Percentiles rank a stretch among this genome's conserved stretches.
phyloP scores from a whole-genome alignment of 1,284 basidiomycete species.

The Phylloporus sp. region DNA sequence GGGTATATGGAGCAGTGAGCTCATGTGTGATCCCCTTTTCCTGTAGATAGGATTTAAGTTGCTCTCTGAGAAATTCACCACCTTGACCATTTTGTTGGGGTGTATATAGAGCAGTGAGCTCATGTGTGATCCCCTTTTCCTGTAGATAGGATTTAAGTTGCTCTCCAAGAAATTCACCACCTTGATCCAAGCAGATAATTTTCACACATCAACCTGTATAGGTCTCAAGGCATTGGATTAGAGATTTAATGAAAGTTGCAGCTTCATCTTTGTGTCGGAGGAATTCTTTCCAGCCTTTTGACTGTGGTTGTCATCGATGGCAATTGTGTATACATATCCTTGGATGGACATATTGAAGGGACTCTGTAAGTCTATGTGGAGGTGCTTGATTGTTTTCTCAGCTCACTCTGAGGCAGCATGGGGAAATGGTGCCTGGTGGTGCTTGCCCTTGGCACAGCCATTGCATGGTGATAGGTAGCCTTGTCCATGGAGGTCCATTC shows the following conservation, averaged over 20 bases:
- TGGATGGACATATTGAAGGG: too few relatives aligned
- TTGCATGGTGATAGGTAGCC: constrained; percentile 4
- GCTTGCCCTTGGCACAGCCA: constrained; percentile 20
- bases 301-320: constrained; percentile 17
- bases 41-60: neutral
- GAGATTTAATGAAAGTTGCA: neutral
- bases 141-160: neutral
- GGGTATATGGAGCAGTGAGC: too few relatives aligned
- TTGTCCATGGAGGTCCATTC: too few relatives aligned
- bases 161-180: too few relatives aligned
- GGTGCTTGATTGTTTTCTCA: too few relatives aligned
- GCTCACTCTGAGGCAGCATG: neutral
- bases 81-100: constrained; percentile 13
- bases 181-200: constrained; percentile 3
- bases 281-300: too few relatives aligned
- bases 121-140: neutral
- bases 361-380: too few relatives aligned
- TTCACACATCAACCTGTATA: constrained; percentile 3
- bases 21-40: constrained; percentile 2
- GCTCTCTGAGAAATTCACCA: too few relatives aligned
- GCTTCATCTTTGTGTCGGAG: too few relatives aligned
- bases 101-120: too few relatives aligned
- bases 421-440: constrained; percentile 13
- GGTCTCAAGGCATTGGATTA: too few relatives aligned
- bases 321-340: constrained; percentile 14